Conservation (phyloP, 768 basidiomycete genomes). For the Rhodocollybia butyracea region DNA sequence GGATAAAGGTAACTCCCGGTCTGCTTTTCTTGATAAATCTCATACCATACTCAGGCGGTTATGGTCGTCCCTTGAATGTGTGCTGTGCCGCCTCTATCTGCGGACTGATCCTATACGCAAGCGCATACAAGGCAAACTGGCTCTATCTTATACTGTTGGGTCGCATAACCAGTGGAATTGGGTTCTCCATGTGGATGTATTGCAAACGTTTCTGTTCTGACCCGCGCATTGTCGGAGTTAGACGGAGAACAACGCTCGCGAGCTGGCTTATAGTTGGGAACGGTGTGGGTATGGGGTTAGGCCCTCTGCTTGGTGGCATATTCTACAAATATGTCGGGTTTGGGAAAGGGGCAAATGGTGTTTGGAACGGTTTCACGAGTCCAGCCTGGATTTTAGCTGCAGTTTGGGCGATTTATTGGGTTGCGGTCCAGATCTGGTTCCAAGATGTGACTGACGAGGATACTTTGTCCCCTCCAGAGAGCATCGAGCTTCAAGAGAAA, state of each 20-base stretch:
- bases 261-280: constrained; percentile 64
- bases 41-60: constrained; percentile 38
- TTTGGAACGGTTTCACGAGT: constrained; percentile 69
- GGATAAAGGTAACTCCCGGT: constrained; percentile 46
- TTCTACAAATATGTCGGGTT: constrained; percentile 58
- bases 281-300: constrained; percentile 56
- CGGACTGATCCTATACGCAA: constrained; percentile 58
- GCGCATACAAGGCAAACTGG: constrained; percentile 55
- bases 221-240: constrained; percentile 62
- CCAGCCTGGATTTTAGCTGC: constrained; percentile 65
- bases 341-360: constrained; percentile 9
- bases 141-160: constrained; percentile 71
- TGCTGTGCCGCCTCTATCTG: constrained; percentile 49
- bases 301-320: constrained; percentile 62
- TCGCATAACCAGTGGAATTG: constrained; percentile 60
- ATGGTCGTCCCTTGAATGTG: constrained; percentile 50
- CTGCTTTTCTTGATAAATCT: neutral
- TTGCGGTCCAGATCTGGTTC: constrained; percentile 28
- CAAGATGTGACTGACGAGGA: constrained; percentile 20
- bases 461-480: neutral
- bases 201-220: constrained; percentile 68
- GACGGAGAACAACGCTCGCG: constrained; percentile 58
- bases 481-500: neutral
- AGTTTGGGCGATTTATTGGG: constrained; percentile 53
- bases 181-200: constrained; percentile 67